Conservation (phyloP, 805 yeast species). For the Ogataea salicorniae region DNA sequence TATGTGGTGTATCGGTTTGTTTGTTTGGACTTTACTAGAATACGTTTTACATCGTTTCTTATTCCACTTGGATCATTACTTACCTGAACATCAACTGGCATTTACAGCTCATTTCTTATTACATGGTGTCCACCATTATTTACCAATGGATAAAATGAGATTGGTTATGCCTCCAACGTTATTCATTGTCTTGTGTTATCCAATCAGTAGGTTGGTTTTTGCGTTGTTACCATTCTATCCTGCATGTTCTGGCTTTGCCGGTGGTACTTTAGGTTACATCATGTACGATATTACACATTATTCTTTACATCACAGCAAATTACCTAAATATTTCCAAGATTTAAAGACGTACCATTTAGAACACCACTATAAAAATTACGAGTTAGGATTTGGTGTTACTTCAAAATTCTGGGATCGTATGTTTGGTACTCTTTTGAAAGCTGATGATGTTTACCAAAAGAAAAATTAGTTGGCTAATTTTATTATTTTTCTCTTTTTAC, state of each 20-base stretch:
- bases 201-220: conserved; percentile 78
- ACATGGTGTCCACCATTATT: conserved; percentile 95
- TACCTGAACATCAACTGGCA: conserved; percentile 75
- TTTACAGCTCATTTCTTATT: conserved; percentile 81
- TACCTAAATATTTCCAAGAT: conserved; percentile 73
- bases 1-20: conserved; percentile 74
- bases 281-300: conserved; percentile 93
- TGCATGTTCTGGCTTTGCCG: conserved; percentile 93
- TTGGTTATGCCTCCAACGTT: conserved; percentile 96
- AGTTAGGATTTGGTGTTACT: conserved; percentile 95
- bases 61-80: conserved; percentile 83
- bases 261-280: conserved; percentile 92
- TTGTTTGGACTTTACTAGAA: conserved; percentile 91
- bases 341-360: conserved; percentile 90
- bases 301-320: conserved; percentile 78
- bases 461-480: conserved; percentile 21
- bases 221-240: conserved; percentile 67
- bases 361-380: conserved; percentile 96
- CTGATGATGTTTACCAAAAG: conserved; percentile 41
- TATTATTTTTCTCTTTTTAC: background rate
- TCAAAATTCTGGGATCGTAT: conserved; percentile 90
- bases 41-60: conserved; percentile 83
- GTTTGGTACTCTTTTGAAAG: conserved; percentile 72
- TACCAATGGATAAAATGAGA: conserved; percentile 93
- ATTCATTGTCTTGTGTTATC: conserved; percentile 64